These are phyloP conservation scores for Pestalotiopsis sp. DNA, from an alignment of 2,329 filamentous ascomycete species.

Conservation along the genomic window DNA sequence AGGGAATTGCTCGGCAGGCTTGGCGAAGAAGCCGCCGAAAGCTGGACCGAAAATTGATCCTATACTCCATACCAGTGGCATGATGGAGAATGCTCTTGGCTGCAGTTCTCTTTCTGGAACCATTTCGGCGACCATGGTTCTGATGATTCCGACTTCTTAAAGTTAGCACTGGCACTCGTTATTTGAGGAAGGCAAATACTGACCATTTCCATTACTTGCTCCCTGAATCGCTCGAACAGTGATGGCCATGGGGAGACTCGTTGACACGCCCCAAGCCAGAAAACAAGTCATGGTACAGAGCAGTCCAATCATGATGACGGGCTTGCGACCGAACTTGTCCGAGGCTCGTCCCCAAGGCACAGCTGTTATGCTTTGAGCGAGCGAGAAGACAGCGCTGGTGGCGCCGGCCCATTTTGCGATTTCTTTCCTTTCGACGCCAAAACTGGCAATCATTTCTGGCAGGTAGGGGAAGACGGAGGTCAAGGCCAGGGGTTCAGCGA, in stretches of 20 bases:
- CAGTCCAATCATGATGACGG: slow-evolving; percentile 74
- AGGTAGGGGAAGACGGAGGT: slow-evolving; percentile 73
- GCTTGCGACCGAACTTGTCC: slow-evolving; percentile 81
- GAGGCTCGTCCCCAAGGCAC: slow-evolving; percentile 77
- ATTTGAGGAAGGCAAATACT: slow-evolving; percentile 19
- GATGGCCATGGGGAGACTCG: slow-evolving; percentile 79
- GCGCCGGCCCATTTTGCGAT: slow-evolving; percentile 82
- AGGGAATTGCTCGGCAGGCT: slow-evolving; percentile 77
- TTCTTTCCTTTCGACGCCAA: slow-evolving; percentile 70
- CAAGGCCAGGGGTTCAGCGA: slow-evolving; percentile 74
- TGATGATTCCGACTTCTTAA: slow-evolving; percentile 77
- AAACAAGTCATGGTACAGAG: slow-evolving; percentile 80
- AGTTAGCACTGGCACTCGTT: slow-evolving; percentile 20
- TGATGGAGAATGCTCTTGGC: slow-evolving; percentile 86
- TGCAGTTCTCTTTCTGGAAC: slow-evolving; percentile 86
- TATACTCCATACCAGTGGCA: slow-evolving; percentile 88
- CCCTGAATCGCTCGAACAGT: slow-evolving; percentile 77
- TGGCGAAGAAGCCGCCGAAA: slow-evolving; percentile 84
- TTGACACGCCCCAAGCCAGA: slow-evolving; percentile 82
- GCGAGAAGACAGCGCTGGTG: slow-evolving; percentile 71
- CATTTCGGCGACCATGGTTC: slow-evolving; percentile 91
- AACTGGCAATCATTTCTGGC: slow-evolving; percentile 82
- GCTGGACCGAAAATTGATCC: slow-evolving; percentile 87
- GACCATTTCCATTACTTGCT: slow-evolving; percentile 82
- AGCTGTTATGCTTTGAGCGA: slow-evolving; percentile 72